These are phyloP conservation scores for Fusarium torreyae DNA, from an alignment of 2,329 filamentous ascomycete genomes.

Conservation along the genomic window DNA sequence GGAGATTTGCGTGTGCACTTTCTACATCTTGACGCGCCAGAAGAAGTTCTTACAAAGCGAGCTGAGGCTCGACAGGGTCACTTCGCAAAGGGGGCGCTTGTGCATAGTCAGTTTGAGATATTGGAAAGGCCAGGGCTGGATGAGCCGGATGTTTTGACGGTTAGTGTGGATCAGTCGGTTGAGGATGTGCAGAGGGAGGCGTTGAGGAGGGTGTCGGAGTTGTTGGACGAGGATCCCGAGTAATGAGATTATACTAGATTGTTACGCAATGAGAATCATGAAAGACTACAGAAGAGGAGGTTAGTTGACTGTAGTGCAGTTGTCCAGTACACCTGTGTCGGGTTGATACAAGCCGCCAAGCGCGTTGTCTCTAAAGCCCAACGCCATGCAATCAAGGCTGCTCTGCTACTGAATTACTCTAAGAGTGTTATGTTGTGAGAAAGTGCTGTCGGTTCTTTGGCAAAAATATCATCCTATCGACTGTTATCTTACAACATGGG, in stretches of 20 bases:
- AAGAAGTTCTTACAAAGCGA: constrained; percentile 23
- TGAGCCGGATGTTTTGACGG: constrained; percentile 24
- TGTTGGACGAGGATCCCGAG: constrained; percentile 23
- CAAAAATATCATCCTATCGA: no score
- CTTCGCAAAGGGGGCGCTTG: constrained; percentile 18
- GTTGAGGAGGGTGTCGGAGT: constrained; percentile 3
- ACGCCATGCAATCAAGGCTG: no score
- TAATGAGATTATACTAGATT: background rate
- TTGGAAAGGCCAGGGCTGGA: constrained; percentile 10
- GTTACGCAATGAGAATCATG: background rate
- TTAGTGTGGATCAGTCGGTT: constrained; percentile 28
- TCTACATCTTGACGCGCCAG: constrained; percentile 30
- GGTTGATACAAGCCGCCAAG: no score
- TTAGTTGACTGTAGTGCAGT: no score
- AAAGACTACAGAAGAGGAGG: background rate
- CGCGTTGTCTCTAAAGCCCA: no score
- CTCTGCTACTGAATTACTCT: no score
- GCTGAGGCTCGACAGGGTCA: constrained; percentile 27
- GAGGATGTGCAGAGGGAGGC: constrained; percentile 31
- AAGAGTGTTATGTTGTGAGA: no score
- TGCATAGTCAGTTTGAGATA: constrained; percentile 31
- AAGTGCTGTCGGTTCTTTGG: no score
- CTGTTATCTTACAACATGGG: no score
- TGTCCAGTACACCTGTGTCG: no score
- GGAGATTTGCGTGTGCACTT: constrained; percentile 33